These are phyloP conservation scores for Phytophthora palmivora DNA, from an alignment of 352 stramenopile species.

Conservation along the genomic window DNA sequence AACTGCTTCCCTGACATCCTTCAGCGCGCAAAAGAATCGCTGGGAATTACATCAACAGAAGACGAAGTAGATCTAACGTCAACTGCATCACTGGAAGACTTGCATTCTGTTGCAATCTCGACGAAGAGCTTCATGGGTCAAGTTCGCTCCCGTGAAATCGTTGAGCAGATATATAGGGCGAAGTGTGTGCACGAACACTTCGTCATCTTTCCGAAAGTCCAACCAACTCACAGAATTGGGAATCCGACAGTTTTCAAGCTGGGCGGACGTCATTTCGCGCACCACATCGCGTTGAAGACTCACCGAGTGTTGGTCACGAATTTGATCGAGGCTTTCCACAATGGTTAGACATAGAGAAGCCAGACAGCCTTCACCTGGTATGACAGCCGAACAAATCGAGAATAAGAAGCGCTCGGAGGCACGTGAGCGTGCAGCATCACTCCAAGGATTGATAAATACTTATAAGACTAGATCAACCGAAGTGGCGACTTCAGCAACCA, in stretches of 20 bases:
- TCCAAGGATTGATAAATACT: slow-evolving; percentile 28
- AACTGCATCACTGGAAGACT: slow-evolving; percentile 23
- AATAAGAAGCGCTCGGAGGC: slow-evolving; percentile 33
- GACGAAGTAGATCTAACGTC: slow-evolving; percentile 23
- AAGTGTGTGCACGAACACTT: slow-evolving; percentile 48
- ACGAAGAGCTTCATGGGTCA: slow-evolving; percentile 54
- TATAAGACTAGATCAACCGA: slow-evolving; percentile 31
- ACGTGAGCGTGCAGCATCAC: slow-evolving; percentile 30
- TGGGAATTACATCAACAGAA: slow-evolving; percentile 34
- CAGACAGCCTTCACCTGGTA: slow-evolving; percentile 6
- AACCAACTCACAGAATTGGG: slow-evolving; percentile 7
- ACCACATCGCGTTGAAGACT: neutral
- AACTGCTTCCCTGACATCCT: slow-evolving; percentile 69
- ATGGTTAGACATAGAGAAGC: slow-evolving; percentile 8
- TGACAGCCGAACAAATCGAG: slow-evolving; percentile 27
- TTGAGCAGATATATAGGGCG: slow-evolving; percentile 58
- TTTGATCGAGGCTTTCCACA: slow-evolving; percentile 4
- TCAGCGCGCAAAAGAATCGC: slow-evolving; percentile 40
- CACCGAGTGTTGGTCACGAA: neutral
- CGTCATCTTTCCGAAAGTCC: slow-evolving; percentile 22
- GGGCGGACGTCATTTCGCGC: neutral
- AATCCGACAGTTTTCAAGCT: slow-evolving; percentile 1
- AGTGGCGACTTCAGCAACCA: slow-evolving; percentile 1
- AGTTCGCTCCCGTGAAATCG: slow-evolving; percentile 40
- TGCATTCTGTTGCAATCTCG: slow-evolving; percentile 38